These are phyloP conservation scores for Aspergillus cavernicola DNA, from an alignment of 495 filamentous ascomycete species.

Conservation along the genomic window DNA sequence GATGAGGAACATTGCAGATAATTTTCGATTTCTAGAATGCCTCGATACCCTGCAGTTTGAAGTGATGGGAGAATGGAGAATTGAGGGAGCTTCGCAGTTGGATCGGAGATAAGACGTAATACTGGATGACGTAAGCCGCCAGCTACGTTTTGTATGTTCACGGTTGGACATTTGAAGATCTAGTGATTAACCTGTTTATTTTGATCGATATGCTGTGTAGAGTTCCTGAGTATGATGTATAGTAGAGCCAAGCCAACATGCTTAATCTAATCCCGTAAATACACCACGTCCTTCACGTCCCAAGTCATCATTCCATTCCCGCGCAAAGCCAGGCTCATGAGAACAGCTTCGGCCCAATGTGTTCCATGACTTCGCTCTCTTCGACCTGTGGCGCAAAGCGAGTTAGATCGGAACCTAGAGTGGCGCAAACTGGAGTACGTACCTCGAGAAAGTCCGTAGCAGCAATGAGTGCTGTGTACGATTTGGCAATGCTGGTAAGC, in stretches of 20 bases:
- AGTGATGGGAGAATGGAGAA: too few relatives aligned
- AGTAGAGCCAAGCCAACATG: slow-evolving; percentile 6
- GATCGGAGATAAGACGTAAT: slow-evolving; percentile 25
- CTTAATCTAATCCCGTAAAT: slow-evolving; percentile 16
- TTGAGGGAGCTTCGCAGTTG: slow-evolving; percentile 1
- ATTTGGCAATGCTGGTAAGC: slow-evolving; percentile 54
- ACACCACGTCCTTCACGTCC: slow-evolving; percentile 3
- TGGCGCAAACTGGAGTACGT: slow-evolving; percentile 18
- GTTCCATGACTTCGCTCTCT: slow-evolving; percentile 38
- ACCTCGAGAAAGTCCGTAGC: slow-evolving; percentile 62
- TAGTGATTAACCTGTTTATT: background rate
- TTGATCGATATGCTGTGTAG: background rate
- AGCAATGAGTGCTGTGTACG: slow-evolving; percentile 55
- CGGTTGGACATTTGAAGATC: too few relatives aligned
- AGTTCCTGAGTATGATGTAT: background rate
- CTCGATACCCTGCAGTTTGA: slow-evolving; percentile 1
- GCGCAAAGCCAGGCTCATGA: slow-evolving; percentile 27
- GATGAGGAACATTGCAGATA: slow-evolving; percentile 18
- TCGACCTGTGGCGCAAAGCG: slow-evolving; percentile 30
- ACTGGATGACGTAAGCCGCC: slow-evolving; percentile 10
- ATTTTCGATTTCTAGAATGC: background rate
- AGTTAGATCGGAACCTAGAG: slow-evolving; percentile 5
- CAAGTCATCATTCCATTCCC: slow-evolving; percentile 6
- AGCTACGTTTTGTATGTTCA: too few relatives aligned
- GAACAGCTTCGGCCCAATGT: slow-evolving; percentile 30